phyloP scores from a whole-genome alignment of 805 yeast species.

The Komagataella phaffii region DNA sequence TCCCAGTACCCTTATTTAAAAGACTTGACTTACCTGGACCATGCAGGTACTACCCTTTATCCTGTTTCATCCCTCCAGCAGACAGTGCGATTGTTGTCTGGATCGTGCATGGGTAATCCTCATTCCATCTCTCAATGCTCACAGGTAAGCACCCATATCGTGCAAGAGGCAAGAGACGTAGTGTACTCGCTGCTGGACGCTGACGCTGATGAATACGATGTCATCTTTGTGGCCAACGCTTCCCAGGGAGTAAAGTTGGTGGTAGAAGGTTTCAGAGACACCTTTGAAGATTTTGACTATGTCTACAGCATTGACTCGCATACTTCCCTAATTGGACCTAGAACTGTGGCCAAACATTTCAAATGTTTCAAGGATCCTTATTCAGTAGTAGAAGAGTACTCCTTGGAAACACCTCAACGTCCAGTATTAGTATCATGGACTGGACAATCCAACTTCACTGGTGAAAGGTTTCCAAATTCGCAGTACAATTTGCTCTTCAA shows the following conservation, averaged over 20 bases:
- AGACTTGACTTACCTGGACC: constrained; percentile 20
- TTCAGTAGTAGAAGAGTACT: not conserved
- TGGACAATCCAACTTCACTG: constrained; percentile 30
- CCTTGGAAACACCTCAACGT: not conserved
- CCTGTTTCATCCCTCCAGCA: constrained; percentile 14
- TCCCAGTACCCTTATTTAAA: not conserved
- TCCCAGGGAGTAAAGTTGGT: constrained; percentile 24
- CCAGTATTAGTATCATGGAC: constrained; percentile 23
- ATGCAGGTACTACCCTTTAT: constrained; percentile 27
- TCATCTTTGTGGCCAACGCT: constrained; percentile 26
- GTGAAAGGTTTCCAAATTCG: constrained; percentile 19
- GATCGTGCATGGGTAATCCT: constrained; percentile 22
- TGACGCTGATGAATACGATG: constrained; percentile 20
- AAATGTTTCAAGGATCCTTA: constrained; percentile 4
- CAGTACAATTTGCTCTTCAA: constrained; percentile 14
- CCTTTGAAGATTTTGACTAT: constrained; percentile 10
- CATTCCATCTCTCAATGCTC: constrained; percentile 26
- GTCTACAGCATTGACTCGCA: constrained; percentile 21
- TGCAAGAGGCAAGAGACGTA: constrained; percentile 14
- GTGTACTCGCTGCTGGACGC: constrained; percentile 20
- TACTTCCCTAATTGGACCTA: constrained; percentile 26
- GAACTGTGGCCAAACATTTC: constrained; percentile 13
- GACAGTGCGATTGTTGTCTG: constrained; percentile 11
- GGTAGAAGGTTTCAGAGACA: constrained; percentile 15
- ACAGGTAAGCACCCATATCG: constrained; percentile 10